Evolutionary conservation across 208 protist species (phyloP).

Genomic region (Trypanosoma grayi): DNA sequence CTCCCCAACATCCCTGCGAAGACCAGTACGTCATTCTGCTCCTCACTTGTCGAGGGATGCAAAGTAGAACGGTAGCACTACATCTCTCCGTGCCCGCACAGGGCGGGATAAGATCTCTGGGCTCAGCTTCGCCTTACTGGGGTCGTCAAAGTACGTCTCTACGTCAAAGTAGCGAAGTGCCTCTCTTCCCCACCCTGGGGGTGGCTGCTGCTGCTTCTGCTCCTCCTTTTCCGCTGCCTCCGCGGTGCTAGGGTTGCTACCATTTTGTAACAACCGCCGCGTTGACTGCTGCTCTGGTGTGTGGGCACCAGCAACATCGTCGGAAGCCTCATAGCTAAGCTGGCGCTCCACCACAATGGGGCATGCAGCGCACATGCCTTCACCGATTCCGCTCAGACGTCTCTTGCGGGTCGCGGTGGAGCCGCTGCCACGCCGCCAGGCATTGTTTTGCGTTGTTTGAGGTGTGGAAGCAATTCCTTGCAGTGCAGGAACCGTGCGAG

Average conservation of each 20-base stretch:
- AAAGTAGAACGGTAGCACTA: conserved; percentile 12
- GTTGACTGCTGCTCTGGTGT: conserved; percentile 15
- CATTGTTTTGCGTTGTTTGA: background rate
- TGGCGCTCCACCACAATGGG: conserved; percentile 22
- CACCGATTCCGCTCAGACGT: background rate
- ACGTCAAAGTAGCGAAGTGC: conserved; percentile 72
- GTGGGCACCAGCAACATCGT: background rate
- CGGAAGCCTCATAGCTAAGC: conserved; percentile 14
- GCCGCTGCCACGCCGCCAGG: background rate
- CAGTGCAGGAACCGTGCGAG: conserved; percentile 2
- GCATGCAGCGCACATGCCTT: background rate
- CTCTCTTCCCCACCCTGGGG: conserved; percentile 72
- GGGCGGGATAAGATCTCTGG: conserved; percentile 23
- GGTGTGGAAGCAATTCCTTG: background rate
- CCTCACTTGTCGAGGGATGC: conserved; percentile 1
- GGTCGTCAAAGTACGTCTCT: conserved; percentile 78
- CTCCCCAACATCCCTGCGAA: too few relatives aligned
- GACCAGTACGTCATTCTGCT: background rate
- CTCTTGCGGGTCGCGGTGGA: background rate
- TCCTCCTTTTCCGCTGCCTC: background rate
- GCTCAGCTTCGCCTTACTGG: conserved; percentile 51
- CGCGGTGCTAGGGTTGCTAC: too few relatives aligned
- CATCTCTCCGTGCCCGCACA: conserved; percentile 22
- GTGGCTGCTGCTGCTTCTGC: conserved; percentile 8
- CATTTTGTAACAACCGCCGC: background rate